These are phyloP conservation scores for Arachnomyces sp. DNA, from an alignment of 2,329 filamentous ascomycete species.

Conservation along the genomic window DNA sequence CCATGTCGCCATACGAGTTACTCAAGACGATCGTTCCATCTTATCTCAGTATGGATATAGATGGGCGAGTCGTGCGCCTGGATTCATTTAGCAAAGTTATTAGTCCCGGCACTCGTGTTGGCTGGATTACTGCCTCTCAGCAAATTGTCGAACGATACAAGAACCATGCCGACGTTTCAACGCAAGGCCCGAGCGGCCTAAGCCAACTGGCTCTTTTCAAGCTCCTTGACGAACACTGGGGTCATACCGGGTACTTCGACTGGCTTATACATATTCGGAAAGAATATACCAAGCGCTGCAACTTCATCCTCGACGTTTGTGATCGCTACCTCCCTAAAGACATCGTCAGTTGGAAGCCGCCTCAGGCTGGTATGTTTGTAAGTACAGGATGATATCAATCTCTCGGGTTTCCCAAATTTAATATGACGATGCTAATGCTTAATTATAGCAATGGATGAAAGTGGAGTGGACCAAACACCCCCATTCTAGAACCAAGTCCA, in stretches of 20 bases:
- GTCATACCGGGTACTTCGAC: constrained; percentile 21
- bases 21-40: constrained; percentile 60
- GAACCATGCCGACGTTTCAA: constrained; percentile 68
- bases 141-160: constrained; percentile 71
- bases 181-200: constrained; percentile 70
- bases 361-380: constrained; percentile 20
- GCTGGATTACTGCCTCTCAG: constrained; percentile 76
- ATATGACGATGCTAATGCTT: too few species aligned
- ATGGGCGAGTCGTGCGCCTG: constrained; percentile 74
- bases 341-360: constrained; percentile 16
- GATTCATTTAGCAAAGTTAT: constrained; percentile 84
- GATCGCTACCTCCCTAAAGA: constrained; percentile 16
- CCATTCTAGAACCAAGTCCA: constrained; percentile 26
- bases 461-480: constrained; percentile 42
- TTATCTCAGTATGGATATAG: constrained; percentile 64
- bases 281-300: constrained; percentile 17
- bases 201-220: constrained; percentile 73
- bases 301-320: constrained; percentile 21
- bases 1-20: constrained; percentile 57
- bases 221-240: constrained; percentile 47
- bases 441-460: constrained; percentile 45
- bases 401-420: too few species aligned
- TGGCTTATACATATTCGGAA: constrained; percentile 21
- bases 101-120: constrained; percentile 64
- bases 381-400: too few species aligned